Evolutionary conservation across 495 filamentous ascomycete genomes (phyloP), one percentile per base, ranked within the genome.

Genomic region (Penicillium salamii): DNA sequence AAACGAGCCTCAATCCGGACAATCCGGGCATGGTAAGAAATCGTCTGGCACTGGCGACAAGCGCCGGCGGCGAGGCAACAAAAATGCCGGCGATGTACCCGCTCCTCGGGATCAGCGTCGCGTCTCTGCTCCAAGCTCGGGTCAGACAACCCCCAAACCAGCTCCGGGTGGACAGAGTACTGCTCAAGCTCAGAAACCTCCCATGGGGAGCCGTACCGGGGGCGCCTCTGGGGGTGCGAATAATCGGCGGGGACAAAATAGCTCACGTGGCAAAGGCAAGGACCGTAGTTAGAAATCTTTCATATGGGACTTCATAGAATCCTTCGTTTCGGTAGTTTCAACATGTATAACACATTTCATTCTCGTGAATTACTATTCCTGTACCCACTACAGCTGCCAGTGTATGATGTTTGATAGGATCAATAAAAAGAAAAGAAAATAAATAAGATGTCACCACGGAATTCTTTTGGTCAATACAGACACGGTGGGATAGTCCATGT

Each of bases 1-100:
- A 11, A 72, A 66, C 1, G 42, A 49, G 39, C 57, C 67, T 51
- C 43, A 59, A 19, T 57, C 34, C 33, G 61, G 58, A 17, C 63
- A 61, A 54, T 55, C 42, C 17, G 65, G 65, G 31, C 62, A 64
- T 43, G 65, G 58, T 18, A 60, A 59, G 18, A 58, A 57, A 33
- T 20, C 46, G 1, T 29, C 52, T 17, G 45, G 46, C 34, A 26
- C 44, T 42, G 43, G 54, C 5, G 52, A 24, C 14, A 42, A 52
- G 20, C 67, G 69, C 35, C 70, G 62, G 50, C 57, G 59, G 23
- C 55, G 68, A 20, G 62, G 64, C 9, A 69, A 69, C 13, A 62
- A 57, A 35, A 50, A n/a, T 36, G 3, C 42, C 5, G 20, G 35
- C 26, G 51, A 55, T 35, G 39, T 28, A n/a, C 7, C 34, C 42